phyloP scores from a whole-genome alignment of 805 yeast genomes.

The Candida montana region DNA sequence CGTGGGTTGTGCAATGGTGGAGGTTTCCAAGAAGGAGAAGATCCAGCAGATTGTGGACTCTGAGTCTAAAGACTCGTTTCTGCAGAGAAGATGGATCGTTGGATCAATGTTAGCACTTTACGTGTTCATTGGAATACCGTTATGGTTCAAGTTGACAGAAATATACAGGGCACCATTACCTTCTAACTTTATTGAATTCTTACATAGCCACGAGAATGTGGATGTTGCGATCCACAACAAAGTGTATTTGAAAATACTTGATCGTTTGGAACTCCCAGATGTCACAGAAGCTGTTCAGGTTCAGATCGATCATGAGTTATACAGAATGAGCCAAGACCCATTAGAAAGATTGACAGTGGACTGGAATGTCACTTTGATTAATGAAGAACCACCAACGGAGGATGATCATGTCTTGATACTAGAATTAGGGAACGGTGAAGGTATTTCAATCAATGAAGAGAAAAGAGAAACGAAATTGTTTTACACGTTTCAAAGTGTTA shows the following conservation, averaged over 20 bases:
- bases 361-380: slow-evolving; percentile 30
- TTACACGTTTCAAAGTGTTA: slow-evolving; percentile 40
- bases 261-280: slow-evolving; percentile 60
- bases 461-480: slow-evolving; percentile 34
- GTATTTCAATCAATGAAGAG: slow-evolving; percentile 38
- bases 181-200: slow-evolving; percentile 28
- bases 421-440: slow-evolving; percentile 36
- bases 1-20: not conserved
- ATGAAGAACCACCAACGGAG: slow-evolving; percentile 19
- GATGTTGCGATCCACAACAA: slow-evolving; percentile 42
- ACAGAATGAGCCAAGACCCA: slow-evolving; percentile 15
- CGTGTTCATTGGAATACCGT: slow-evolving; percentile 33
- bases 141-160: slow-evolving; percentile 37
- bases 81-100: slow-evolving; percentile 21
- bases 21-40: slow-evolving; percentile 2
- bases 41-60: slow-evolving; percentile 12
- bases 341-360: slow-evolving; percentile 24
- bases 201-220: slow-evolving; percentile 33
- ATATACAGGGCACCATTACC: slow-evolving; percentile 38
- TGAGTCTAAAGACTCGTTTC: slow-evolving; percentile 17
- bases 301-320: slow-evolving; percentile 39
- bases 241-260: slow-evolving; percentile 32
- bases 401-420: slow-evolving; percentile 33
- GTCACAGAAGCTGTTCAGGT: slow-evolving; percentile 48
- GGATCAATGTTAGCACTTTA: slow-evolving; percentile 23